Conservation (phyloP, 768 basidiomycete species). For the Serpula lacrymans region DNA sequence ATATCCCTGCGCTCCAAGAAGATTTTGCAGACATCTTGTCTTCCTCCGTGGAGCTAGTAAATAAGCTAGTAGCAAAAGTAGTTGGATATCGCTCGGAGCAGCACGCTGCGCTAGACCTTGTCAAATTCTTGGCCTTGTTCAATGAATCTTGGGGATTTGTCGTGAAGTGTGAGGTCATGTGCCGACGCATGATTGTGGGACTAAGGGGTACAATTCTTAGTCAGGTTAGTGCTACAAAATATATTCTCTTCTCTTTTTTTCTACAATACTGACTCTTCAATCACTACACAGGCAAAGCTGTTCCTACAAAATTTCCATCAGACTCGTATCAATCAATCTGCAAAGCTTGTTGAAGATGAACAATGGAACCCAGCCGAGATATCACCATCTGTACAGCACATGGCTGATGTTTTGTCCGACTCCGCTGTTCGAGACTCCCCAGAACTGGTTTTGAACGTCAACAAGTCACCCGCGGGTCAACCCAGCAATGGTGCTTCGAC, state of each 20-base stretch:
- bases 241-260: slow-evolving; percentile 2
- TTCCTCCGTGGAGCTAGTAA: slow-evolving; percentile 81
- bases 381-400: slow-evolving; percentile 57
- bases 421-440: slow-evolving; percentile 80
- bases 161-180: slow-evolving; percentile 80
- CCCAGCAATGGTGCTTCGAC: slow-evolving; percentile 3
- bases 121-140: slow-evolving; percentile 79
- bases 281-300: slow-evolving; percentile 61
- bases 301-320: slow-evolving; percentile 90
- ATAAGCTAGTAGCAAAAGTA: slow-evolving; percentile 78
- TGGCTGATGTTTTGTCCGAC: slow-evolving; percentile 72
- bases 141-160: slow-evolving; percentile 89
- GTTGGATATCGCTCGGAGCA: slow-evolving; percentile 73
- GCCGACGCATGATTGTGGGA: slow-evolving; percentile 89
- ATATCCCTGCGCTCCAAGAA: slow-evolving; percentile 48
- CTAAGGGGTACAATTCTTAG: slow-evolving; percentile 81
- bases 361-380: slow-evolving; percentile 85
- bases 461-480: slow-evolving; percentile 5
- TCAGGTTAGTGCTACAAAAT: slow-evolving; percentile 74
- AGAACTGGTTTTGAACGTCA: slow-evolving; percentile 48
- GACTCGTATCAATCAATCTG: slow-evolving; percentile 68
- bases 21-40: slow-evolving; percentile 76
- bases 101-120: slow-evolving; percentile 68
- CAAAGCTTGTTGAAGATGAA: slow-evolving; percentile 93
- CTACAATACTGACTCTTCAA: slow-evolving; percentile 4